Conservation (phyloP, 2,329 filamentous ascomycete genomes). For the Pseudogymnoascus sp. region DNA sequence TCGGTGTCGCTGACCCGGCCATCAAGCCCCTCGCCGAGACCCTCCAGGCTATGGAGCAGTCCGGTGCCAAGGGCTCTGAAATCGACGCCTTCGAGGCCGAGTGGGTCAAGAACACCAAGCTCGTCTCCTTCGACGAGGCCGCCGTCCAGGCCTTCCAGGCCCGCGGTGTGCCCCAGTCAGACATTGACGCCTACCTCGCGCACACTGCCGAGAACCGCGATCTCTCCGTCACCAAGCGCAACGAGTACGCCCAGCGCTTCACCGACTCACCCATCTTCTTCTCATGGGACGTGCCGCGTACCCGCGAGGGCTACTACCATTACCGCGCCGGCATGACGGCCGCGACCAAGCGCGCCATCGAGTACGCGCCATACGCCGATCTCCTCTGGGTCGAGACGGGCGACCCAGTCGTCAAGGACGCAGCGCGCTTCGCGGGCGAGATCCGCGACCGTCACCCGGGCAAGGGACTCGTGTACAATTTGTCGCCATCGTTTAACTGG, state of each 20-base stretch:
- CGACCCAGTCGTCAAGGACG: slow-evolving; percentile 74
- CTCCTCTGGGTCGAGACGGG: slow-evolving; percentile 97
- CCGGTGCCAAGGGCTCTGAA: slow-evolving; percentile 68
- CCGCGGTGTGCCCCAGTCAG: slow-evolving; percentile 55
- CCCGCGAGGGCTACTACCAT: slow-evolving; percentile 90
- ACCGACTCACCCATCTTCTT: slow-evolving; percentile 65
- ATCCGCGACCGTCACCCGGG: slow-evolving; percentile 64
- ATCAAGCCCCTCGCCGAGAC: slow-evolving; percentile 78
- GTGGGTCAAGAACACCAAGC: slow-evolving; percentile 80
- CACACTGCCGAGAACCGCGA: slow-evolving; percentile 58
- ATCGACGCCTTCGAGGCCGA: slow-evolving; percentile 79
- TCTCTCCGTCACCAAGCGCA: slow-evolving; percentile 71
- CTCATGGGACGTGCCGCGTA: slow-evolving; percentile 86
- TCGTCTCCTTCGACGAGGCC: slow-evolving; percentile 90
- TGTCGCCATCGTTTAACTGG: slow-evolving; percentile 98
- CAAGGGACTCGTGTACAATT: slow-evolving; percentile 93
- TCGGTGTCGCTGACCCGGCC: slow-evolving; percentile 70
- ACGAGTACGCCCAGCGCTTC: slow-evolving; percentile 61
- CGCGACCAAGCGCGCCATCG: slow-evolving; percentile 87
- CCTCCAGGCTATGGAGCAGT: slow-evolving; percentile 80
- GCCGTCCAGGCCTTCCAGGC: slow-evolving; percentile 66
- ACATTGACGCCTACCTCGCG: slow-evolving; percentile 60
- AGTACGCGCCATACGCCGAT: slow-evolving; percentile 87
- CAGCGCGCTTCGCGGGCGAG: slow-evolving; percentile 64
- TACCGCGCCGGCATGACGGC: slow-evolving; percentile 77